These are phyloP conservation scores for Danielozyma ontarioensis DNA, from an alignment of 805 yeast genomes.

Conservation along the genomic window DNA sequence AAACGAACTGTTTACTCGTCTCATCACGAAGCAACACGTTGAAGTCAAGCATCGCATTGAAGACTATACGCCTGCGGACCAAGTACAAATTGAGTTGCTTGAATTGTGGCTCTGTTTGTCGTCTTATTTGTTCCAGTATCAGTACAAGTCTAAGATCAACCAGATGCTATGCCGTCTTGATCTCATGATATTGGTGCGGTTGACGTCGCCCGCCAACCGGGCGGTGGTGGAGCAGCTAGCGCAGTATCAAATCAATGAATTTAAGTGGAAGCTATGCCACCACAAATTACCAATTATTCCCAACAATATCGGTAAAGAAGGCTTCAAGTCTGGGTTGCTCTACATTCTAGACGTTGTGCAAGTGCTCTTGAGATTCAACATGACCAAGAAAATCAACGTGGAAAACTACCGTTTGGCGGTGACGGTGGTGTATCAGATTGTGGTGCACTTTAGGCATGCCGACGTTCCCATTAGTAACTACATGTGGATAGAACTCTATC, in stretches of 20 bases:
- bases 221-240: background rate
- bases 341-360: conserved; percentile 28
- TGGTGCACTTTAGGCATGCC: conserved; percentile 11
- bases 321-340: conserved; percentile 24
- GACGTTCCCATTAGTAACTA: conserved; percentile 18
- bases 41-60: conserved; percentile 8
- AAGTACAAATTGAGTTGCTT: conserved; percentile 12
- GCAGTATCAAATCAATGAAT: conserved; percentile 21
- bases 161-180: conserved; percentile 21
- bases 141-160: conserved; percentile 22
- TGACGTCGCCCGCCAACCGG: conserved; percentile 11
- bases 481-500: conserved; percentile 31
- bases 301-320: conserved; percentile 13
- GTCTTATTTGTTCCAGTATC: conserved; percentile 36
- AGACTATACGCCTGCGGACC: conserved; percentile 8
- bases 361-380: conserved; percentile 30
- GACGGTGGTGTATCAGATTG: conserved; percentile 20
- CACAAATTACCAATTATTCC: conserved; percentile 34
- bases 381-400: conserved; percentile 30
- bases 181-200: conserved; percentile 20
- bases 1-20: conserved; percentile 11
- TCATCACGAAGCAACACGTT: conserved; percentile 10
- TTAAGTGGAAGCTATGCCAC: conserved; percentile 39
- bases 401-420: conserved; percentile 24
- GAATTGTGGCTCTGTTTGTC: conserved; percentile 33